phyloP scores from a whole-genome alignment of 768 basidiomycete genomes.

The Boletus subparvulus region DNA sequence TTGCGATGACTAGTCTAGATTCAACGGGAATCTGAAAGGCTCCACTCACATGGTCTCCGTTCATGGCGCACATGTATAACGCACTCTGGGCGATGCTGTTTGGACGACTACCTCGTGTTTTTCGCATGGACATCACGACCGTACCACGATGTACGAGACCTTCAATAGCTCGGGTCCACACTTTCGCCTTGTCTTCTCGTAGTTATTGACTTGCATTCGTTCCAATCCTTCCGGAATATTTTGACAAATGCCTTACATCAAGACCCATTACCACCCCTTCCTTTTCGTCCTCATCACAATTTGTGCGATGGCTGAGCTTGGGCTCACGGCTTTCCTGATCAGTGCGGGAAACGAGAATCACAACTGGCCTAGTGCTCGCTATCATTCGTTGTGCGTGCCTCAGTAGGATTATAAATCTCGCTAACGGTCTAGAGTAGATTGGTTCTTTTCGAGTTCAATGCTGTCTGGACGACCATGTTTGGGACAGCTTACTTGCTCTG shows the following conservation, averaged over 20 bases:
- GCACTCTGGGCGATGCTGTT: conserved; percentile 2
- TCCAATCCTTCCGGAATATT: conserved; percentile 8
- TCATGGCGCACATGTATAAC: background rate
- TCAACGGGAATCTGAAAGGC: conserved; percentile 10
- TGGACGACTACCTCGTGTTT: conserved; percentile 30
- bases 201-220: conserved; percentile 11
- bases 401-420: background rate
- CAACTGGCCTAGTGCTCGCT: conserved; percentile 60
- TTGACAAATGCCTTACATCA: conserved; percentile 41
- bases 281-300: conserved; percentile 65
- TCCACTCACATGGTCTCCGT: conserved; percentile 4
- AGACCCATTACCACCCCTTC: conserved; percentile 60
- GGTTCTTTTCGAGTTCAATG: conserved; percentile 60
- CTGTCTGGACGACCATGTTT: conserved; percentile 76
- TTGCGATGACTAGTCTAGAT: conserved; percentile 5
- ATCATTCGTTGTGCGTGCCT: conserved; percentile 59
- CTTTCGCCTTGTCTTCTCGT: conserved; percentile 11
- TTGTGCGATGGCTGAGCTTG: conserved; percentile 69
- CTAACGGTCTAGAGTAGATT: conserved; percentile 37
- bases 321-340: conserved; percentile 72
- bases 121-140: conserved; percentile 33
- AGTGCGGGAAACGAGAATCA: conserved; percentile 61
- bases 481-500: conserved; percentile 68
- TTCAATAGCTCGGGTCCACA: conserved; percentile 16
- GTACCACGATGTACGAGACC: conserved; percentile 21